Conservation (phyloP, 495 filamentous ascomycete genomes). For the Hyaloscypha finlandica region DNA sequence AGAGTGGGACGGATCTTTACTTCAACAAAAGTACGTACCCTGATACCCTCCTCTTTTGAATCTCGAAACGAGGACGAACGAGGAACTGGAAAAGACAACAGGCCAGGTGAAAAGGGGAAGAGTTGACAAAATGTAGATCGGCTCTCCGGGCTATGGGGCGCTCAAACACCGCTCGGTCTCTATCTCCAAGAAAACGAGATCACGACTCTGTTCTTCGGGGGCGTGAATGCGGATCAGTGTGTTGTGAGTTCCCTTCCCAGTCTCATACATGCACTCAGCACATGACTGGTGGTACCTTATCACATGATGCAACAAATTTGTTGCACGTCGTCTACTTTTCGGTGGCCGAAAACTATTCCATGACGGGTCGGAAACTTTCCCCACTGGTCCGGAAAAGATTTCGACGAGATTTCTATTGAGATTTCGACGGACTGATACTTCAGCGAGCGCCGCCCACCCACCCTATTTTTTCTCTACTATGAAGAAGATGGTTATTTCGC, state of each 20-base stretch:
- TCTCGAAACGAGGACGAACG: background rate
- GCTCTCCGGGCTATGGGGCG: constrained; percentile 11
- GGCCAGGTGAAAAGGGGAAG: background rate
- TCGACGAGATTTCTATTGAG: too few relatives aligned
- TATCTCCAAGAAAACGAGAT: constrained; percentile 13
- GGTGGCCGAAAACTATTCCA: too few relatives aligned
- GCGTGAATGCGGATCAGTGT: constrained; percentile 15
- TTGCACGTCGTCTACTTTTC: too few relatives aligned
- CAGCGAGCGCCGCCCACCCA: too few relatives aligned
- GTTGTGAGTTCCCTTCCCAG: background rate
- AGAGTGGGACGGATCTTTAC: constrained; percentile 12
- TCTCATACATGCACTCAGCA: background rate
- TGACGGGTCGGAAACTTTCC: too few relatives aligned
- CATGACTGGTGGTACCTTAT: too few relatives aligned
- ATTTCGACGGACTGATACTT: too few relatives aligned
- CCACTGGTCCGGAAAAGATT: too few relatives aligned
- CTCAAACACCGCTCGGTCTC: constrained; percentile 14
- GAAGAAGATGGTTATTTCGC: background rate
- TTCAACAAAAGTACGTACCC: constrained; percentile 14
- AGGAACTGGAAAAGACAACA: too few relatives aligned
- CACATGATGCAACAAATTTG: too few relatives aligned
- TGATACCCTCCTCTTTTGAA: background rate
- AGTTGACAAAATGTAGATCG: constrained; percentile 1
- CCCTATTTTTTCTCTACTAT: background rate
- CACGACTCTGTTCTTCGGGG: constrained; percentile 14